Conservation (phyloP, 2,329 filamentous ascomycete genomes). For the Sporothrix brunneoviolacea region DNA sequence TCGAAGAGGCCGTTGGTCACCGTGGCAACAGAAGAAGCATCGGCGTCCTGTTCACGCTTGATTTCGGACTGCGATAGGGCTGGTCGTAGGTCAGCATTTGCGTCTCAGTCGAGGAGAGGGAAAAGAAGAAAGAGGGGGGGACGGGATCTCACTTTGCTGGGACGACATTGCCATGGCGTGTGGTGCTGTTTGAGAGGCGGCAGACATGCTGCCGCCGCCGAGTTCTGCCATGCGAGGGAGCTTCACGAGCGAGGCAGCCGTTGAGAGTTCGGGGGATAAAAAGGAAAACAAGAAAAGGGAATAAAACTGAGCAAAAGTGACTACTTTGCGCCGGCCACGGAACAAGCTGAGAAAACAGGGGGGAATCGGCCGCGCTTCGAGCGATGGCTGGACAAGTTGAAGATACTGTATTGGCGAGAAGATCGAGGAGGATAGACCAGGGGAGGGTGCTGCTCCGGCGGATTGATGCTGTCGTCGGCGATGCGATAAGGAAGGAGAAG, state of each 20-base stretch:
- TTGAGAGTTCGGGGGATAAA: no score
- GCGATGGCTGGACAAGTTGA: not conserved
- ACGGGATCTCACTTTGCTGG: not conserved
- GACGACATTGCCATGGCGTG: not conserved
- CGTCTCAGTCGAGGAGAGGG: no score
- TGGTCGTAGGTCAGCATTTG: no score
- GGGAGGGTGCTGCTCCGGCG: no score
- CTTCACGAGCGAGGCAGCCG: no score
- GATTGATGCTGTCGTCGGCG: constrained; percentile 8
- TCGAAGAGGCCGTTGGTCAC: constrained; percentile 10
- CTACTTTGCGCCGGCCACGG: not conserved
- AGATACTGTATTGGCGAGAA: no score
- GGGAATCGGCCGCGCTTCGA: not conserved
- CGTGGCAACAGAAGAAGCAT: not conserved
- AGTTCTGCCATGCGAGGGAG: constrained; percentile 8
- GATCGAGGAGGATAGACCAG: no score
- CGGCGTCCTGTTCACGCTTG: constrained; percentile 6
- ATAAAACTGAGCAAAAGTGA: not conserved
- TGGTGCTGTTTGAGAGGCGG: constrained; percentile 2
- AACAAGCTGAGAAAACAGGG: not conserved
- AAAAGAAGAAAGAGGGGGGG: no score
- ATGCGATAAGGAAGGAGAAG: constrained; percentile 2
- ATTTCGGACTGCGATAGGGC: not conserved
- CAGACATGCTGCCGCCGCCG: constrained; percentile 9
- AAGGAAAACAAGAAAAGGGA: no score